These are phyloP conservation scores for Hypocrella siamensis DNA, from an alignment of 2,329 filamentous ascomycete genomes.

Conservation along the genomic window DNA sequence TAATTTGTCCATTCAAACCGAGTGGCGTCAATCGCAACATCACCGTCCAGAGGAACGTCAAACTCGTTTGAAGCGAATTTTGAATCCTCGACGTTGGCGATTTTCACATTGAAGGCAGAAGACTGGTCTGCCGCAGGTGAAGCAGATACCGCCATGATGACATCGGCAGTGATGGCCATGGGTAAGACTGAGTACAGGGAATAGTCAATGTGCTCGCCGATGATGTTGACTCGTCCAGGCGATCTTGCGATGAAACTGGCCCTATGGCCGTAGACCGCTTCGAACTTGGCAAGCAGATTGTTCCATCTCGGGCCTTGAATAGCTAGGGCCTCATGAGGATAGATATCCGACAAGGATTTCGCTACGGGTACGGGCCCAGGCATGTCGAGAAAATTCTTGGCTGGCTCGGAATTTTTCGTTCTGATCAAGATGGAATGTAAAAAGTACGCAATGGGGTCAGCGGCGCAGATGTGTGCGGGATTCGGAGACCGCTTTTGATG, in stretches of 20 bases:
- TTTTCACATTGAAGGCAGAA: constrained; percentile 50
- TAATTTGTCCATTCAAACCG: constrained; percentile 96
- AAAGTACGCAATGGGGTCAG: too few relatives aligned
- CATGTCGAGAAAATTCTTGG: too few relatives aligned
- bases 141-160: constrained; percentile 64
- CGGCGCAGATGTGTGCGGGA: too few relatives aligned
- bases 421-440: too few relatives aligned
- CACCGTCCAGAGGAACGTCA: constrained; percentile 43
- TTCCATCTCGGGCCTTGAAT: constrained; percentile 63
- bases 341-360: constrained; percentile 64
- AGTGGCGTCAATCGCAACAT: constrained; percentile 69
- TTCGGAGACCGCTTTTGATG: too few relatives aligned
- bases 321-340: constrained; percentile 55
- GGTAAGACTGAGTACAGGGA: constrained; percentile 90
- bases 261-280: constrained; percentile 48
- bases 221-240: constrained; percentile 92
- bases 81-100: constrained; percentile 61
- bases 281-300: constrained; percentile 54
- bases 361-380: constrained; percentile 55
- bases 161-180: constrained; percentile 87
- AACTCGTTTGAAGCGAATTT: constrained; percentile 69
- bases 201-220: constrained; percentile 98
- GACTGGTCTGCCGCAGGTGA: constrained; percentile 30
- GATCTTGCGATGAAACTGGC: constrained; percentile 78
- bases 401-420: too few relatives aligned